Evolutionary conservation across 2,329 filamentous ascomycete genomes (phyloP).

Genomic region (Arthroderma sp.): DNA sequence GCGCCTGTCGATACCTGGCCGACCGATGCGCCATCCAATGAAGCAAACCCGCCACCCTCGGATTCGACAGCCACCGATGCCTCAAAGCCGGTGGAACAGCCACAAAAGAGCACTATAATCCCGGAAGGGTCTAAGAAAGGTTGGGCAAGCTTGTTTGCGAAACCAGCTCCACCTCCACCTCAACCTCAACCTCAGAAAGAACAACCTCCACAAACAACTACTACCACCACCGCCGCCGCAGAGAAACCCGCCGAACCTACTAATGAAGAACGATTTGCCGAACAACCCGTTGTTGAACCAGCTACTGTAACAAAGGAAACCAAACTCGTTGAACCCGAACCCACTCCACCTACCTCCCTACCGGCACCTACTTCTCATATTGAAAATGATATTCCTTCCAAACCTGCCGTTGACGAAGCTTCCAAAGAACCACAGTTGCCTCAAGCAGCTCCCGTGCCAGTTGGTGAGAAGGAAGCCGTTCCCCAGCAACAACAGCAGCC

Average conservation of each 20-base stretch:
- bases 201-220: neutral
- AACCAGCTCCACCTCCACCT: constrained; percentile 38
- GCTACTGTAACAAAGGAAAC: constrained; percentile 15
- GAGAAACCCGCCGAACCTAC: constrained; percentile 9
- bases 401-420: constrained; percentile 27
- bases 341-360: constrained; percentile 11
- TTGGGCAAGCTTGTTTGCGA: constrained; percentile 67
- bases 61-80: constrained; percentile 15
- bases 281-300: constrained; percentile 8
- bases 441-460: constrained; percentile 22
- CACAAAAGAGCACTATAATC: constrained; percentile 22
- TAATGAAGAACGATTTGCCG: constrained; percentile 10
- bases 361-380: constrained; percentile 2
- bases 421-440: constrained; percentile 25
- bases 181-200: neutral
- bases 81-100: constrained; percentile 11
- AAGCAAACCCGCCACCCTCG: constrained; percentile 4
- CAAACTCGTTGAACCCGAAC: constrained; percentile 28
- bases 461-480: constrained; percentile 44
- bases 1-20: constrained; percentile 9
- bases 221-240: constrained; percentile 2
- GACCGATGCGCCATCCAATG: neutral
- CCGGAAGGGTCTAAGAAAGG: constrained; percentile 32
- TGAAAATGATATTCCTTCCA: constrained; percentile 33
- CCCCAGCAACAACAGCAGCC: constrained; percentile 73